Percentiles rank a stretch among this genome's conserved stretches.
Evolutionary conservation across 2,329 filamentous ascomycete genomes (phyloP).

Genomic region (Epichloe festucae): DNA sequence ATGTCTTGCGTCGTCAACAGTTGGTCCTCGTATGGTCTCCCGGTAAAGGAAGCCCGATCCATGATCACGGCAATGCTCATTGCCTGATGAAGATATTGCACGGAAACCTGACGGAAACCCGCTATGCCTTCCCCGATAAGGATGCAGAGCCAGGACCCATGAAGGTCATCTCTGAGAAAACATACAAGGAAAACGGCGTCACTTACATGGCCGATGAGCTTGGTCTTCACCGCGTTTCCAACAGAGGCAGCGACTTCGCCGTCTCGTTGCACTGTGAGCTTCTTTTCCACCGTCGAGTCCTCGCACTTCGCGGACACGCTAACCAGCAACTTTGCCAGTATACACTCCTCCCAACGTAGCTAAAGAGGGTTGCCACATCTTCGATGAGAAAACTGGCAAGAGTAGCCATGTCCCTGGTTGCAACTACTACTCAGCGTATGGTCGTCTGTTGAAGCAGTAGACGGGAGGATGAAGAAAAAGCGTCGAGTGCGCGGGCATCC

Average conservation of each 20-base stretch:
- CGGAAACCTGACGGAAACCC: constrained; percentile 67
- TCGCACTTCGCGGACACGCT: constrained; percentile 15
- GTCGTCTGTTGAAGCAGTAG: constrained; percentile 31
- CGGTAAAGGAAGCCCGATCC: constrained; percentile 69
- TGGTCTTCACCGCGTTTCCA: constrained; percentile 72
- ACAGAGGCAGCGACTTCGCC: constrained; percentile 62
- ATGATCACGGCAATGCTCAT: constrained; percentile 80
- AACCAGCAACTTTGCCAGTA: constrained; percentile 31
- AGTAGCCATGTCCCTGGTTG: constrained; percentile 58
- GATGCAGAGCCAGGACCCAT: constrained; percentile 40
- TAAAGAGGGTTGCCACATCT: constrained; percentile 68
- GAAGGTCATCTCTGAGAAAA: constrained; percentile 51
- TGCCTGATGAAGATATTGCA: constrained; percentile 85
- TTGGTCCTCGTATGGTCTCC: constrained; percentile 84
- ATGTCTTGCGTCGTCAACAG: constrained; percentile 26
- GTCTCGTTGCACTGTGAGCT: constrained; percentile 64
- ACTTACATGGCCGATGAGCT: constrained; percentile 88
- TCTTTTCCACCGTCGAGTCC: constrained; percentile 8
- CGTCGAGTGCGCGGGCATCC: neutral
- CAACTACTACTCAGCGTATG: constrained; percentile 57
- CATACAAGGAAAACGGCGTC: constrained; percentile 58
- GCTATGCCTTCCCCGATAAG: constrained; percentile 58
- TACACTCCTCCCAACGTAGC: constrained; percentile 87
- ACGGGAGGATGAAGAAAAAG: neutral
- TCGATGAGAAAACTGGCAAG: constrained; percentile 63